These are phyloP conservation scores for Phytophthora pisi DNA, from an alignment of 352 stramenopile genomes.

Conservation along the genomic window DNA sequence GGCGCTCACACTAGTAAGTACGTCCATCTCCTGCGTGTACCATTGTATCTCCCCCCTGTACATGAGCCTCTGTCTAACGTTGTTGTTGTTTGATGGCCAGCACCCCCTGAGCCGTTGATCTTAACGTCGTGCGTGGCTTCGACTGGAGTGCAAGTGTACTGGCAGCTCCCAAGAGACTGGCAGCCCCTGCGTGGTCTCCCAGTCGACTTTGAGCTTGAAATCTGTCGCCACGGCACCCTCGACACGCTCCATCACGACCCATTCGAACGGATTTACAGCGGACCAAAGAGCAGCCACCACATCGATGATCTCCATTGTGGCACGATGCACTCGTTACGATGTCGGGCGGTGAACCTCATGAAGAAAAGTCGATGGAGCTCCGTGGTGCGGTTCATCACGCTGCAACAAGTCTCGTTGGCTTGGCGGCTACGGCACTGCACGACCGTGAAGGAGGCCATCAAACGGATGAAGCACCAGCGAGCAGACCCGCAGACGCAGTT, in stretches of 20 bases:
- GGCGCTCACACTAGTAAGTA: slow-evolving; percentile 63
- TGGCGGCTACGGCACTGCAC: slow-evolving; percentile 62
- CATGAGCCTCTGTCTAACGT: neutral
- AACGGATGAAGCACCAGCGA: slow-evolving; percentile 38
- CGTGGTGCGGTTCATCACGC: slow-evolving; percentile 54
- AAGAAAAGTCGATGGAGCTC: slow-evolving; percentile 61
- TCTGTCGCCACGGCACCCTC: slow-evolving; percentile 38
- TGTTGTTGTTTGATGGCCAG: slow-evolving; percentile 20
- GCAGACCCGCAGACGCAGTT: slow-evolving; percentile 36
- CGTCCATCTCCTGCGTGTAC: slow-evolving; percentile 28
- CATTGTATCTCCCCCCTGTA: neutral
- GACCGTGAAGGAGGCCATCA: slow-evolving; percentile 53
- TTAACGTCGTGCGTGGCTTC: slow-evolving; percentile 55
- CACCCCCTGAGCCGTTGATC: slow-evolving; percentile 60
- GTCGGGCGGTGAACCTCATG: slow-evolving; percentile 54
- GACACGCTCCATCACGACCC: slow-evolving; percentile 23
- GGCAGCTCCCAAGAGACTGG: slow-evolving; percentile 58
- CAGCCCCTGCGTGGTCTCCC: slow-evolving; percentile 43
- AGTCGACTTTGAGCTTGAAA: slow-evolving; percentile 61
- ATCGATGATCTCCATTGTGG: slow-evolving; percentile 37
- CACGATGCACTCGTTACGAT: slow-evolving; percentile 59
- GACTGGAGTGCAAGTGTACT: slow-evolving; percentile 56
- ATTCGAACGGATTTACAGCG: slow-evolving; percentile 55
- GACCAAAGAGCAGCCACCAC: slow-evolving; percentile 37
- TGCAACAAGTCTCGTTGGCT: slow-evolving; percentile 53